Base-by-base conservation (phyloP, 163 green algal species). In the Prototheca wickerhamii region DNA sequence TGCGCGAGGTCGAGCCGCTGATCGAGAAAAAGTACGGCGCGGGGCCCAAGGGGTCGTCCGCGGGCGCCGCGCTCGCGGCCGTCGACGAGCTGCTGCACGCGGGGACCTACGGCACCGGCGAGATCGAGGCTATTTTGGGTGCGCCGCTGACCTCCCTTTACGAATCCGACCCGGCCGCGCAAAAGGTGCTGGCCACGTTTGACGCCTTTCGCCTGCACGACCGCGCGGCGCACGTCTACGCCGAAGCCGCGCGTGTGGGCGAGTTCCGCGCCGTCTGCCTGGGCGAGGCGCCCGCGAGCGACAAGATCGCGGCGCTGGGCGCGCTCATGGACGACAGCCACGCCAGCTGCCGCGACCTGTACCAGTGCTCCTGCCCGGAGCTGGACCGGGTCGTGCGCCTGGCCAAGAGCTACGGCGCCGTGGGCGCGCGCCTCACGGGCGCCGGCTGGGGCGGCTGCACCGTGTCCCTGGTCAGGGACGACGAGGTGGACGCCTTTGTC, bases 401-500 rank as follows among this genome's bases (percentile, higher is more conserved):
- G n/a, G 76, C 74, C 58, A 84, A 76, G 35, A 65, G 37, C 0
- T 69, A 73, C 1, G 91, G 92, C 26, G 91, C 92, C 2, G 62
- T 96, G n/a, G 90, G 88, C 12, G 71, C 80, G 17, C 79, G 92
- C 7, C 82, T 98, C 18, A 98, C 91, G 21, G 91, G 91, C 66
- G 74, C 70, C 7, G 92, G 92, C 28, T 98, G 92, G 92, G 92
- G 92, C 58, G 92, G 92, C 43, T 98, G 92, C 76, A 89, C 82
- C 15, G 92, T 98, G 51, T 90, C 85, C 4, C 80, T 98, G 30
- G 74, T 97, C 25, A 56, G 35, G 0, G 72, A 86, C 51, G 75
- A 53, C 3, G 29, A 88, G 18, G 86, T 83, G 58, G 75, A 74
- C 2, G 56, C n/a, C 18, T 96, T 97, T n/a, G 5, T 62, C 4